Base-by-base conservation (phyloP, 2,329 filamentous ascomycete genomes). In the Alternaria metachromatica region DNA sequence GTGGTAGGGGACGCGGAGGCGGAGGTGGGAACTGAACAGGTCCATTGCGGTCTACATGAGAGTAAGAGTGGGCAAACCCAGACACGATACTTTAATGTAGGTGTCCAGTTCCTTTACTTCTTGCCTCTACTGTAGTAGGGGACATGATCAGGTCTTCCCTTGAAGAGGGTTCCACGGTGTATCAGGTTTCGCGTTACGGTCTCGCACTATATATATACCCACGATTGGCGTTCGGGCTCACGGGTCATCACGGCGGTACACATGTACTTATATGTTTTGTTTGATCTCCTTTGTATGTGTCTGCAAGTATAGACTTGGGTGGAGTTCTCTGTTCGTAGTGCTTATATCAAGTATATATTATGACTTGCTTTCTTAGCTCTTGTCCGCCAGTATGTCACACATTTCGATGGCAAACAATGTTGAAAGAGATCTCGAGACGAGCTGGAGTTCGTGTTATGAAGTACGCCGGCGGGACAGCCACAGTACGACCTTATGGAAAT, bases 1-100 rank as follows among this genome's bases (percentile, higher is more conserved):
- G 76, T 20, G 78, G 78, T 6, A 66, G 76, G 50, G 72, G 72
- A 37, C 61, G 69, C 48, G 70, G 66, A 28, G 64, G 62, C 57
- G 61, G 37, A 41, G 37, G 37, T 2, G 37, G 37, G 1, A 41
- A 41, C 37, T 41, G 37, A 41, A 10, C 33, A 4, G n/a, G 33
- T 41, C 1, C 15, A 8, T 18, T 18, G 8, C 37, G 3, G 37
- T 28, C 33, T 63, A 56, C 37, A 20, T 5, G 8, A n/a, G 18
- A 37, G 26, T 45, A 0, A 10, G 8, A 41, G 33, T 1, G 13
- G 5, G 37, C 18, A 2, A 5, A 18, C 18, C 2, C 3, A 41
- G 15, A 3, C 8, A 9, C 6, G 3, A 15, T n/a, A 26, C n/a
- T 15, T 20, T 8, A 26, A 28, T 18, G 20, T 18, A 37, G 37